phyloP scores from a whole-genome alignment of 768 basidiomycete genomes.

The Fomitopsis serialis region DNA sequence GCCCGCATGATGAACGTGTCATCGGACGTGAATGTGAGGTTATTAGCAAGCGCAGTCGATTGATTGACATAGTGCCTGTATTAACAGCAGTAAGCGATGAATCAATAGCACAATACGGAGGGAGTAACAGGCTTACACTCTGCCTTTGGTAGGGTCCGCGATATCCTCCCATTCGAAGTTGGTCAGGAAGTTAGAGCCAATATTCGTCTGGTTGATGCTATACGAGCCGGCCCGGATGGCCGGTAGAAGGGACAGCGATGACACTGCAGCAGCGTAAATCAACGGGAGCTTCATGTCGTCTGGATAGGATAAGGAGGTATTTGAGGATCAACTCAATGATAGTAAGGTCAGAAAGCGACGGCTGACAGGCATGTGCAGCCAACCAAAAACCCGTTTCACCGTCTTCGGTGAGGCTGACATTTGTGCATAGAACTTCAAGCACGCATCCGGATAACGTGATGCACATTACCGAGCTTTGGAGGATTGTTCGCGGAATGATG shows the following conservation, averaged over 20 bases:
- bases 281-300: too few species aligned
- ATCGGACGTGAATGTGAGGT: conserved; percentile 52
- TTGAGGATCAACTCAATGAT: too few species aligned
- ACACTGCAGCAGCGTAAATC: neutral
- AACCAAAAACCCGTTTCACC: too few species aligned
- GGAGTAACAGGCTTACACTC: conserved; percentile 45
- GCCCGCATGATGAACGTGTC: conserved; percentile 52
- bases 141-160: conserved; percentile 59
- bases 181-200: conserved; percentile 36
- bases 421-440: too few species aligned
- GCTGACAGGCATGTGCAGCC: too few species aligned
- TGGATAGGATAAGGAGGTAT: too few species aligned
- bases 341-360: too few species aligned
- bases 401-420: too few species aligned
- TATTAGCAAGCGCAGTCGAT: conserved; percentile 43
- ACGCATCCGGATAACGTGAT: too few species aligned
- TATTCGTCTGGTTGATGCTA: neutral
- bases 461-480: too few species aligned
- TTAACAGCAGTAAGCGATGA: neutral
- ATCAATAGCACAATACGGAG: neutral
- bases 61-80: conserved; percentile 39
- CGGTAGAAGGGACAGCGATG: neutral
- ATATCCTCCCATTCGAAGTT: conserved; percentile 44
- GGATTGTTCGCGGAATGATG: too few species aligned
- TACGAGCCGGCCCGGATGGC: conserved; percentile 2